phyloP scores from a whole-genome alignment of 257 asterid species.

The Solanum bukasovii region DNA sequence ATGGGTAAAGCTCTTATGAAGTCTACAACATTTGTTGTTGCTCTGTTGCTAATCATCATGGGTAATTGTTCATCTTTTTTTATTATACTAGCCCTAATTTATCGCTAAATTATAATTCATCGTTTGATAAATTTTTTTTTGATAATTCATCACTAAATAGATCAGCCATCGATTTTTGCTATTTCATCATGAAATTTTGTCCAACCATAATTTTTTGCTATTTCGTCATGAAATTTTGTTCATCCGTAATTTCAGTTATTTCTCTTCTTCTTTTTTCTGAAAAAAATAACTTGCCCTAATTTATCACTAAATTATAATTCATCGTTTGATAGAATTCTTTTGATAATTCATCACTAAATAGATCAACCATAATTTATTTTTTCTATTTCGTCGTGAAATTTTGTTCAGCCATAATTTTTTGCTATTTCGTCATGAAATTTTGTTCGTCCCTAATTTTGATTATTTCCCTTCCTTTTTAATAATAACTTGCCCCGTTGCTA shows the following conservation, averaged over 20 bases:
- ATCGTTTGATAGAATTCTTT: too few species aligned
- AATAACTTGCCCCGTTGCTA: not conserved
- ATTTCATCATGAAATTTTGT: too few species aligned
- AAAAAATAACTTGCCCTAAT: too few species aligned
- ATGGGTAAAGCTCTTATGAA: not conserved
- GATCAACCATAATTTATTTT: too few species aligned
- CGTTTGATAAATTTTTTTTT: too few species aligned
- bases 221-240: not conserved
- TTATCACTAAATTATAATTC: too few species aligned
- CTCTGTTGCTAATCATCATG: not conserved
- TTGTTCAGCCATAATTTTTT: not conserved
- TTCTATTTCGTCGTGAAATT: too few species aligned
- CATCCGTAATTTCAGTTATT: not conserved
- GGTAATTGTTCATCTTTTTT: not conserved
- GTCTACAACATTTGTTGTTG: not conserved
- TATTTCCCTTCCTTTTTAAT: not conserved
- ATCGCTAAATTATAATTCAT: not conserved
- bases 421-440: too few species aligned
- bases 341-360: too few species aligned
- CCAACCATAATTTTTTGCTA: too few species aligned
- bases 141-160: not conserved
- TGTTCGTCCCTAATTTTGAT: too few species aligned
- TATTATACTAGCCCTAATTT: not conserved
- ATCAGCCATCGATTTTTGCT: not conserved
- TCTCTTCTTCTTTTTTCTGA: too few species aligned